Conservation (phyloP, 495 filamentous ascomycete genomes). For the Daldinia caldariorum region DNA sequence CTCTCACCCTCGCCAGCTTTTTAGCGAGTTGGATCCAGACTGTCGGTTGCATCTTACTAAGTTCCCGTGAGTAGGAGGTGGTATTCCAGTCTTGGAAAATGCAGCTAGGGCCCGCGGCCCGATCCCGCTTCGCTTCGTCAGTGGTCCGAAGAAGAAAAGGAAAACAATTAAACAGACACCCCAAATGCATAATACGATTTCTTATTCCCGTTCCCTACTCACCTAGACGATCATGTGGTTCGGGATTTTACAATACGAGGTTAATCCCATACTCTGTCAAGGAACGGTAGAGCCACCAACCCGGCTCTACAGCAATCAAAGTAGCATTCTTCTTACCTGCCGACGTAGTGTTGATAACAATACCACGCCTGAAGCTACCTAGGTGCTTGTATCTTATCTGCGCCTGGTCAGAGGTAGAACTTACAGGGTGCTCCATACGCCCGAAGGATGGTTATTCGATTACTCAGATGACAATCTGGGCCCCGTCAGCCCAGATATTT, state of each 20-base stretch:
- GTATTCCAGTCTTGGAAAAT: slow-evolving; percentile 7
- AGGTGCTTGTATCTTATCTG: neutral
- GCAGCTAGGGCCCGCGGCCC: slow-evolving; percentile 27
- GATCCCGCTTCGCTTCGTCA: slow-evolving; percentile 14
- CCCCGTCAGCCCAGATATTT: slow-evolving; percentile 13
- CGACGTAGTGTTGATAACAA: neutral
- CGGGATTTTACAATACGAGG: slow-evolving; percentile 27
- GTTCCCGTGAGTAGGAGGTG: slow-evolving; percentile 1
- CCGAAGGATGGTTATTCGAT: slow-evolving; percentile 9
- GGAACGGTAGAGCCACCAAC: slow-evolving; percentile 18
- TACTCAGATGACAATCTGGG: slow-evolving; percentile 24
- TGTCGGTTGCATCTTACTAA: slow-evolving; percentile 39
- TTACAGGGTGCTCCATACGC: slow-evolving; percentile 2
- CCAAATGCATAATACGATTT: slow-evolving; percentile 1
- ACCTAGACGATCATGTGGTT: slow-evolving; percentile 19
- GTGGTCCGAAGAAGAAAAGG: slow-evolving; percentile 16
- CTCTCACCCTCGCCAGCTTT: slow-evolving; percentile 14
- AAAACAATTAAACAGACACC: neutral
- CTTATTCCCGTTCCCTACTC: slow-evolving; percentile 4
- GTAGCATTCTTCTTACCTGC: slow-evolving; percentile 10
- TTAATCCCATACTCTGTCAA: slow-evolving; percentile 11
- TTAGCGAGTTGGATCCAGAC: slow-evolving; percentile 30
- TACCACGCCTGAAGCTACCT: slow-evolving; percentile 2
- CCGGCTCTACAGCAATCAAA: neutral
- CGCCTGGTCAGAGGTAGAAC: slow-evolving; percentile 3